Evolutionary conservation across 2,329 filamentous ascomycete genomes (phyloP), one percentile per base, ranked within the genome.

Genomic region (Paecilomyces dactylethromorphus): DNA sequence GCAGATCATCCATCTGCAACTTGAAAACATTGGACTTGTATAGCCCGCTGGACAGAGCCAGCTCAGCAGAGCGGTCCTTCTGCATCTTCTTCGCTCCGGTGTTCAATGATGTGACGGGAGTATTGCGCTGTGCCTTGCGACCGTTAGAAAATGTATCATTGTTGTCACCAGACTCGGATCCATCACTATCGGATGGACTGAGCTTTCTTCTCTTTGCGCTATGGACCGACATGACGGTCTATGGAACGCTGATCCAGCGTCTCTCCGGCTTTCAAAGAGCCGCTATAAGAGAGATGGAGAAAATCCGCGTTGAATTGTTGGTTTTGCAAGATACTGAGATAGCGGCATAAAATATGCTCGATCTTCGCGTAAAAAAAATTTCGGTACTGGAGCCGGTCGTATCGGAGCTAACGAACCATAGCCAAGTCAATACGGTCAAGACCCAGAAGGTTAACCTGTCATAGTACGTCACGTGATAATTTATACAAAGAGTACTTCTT

Each of bases 11-110:
- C 33, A 87, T 78, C 68, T 89, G 86, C 10, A 89, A 72, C 68
- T 87, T 87, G 75, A 89, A 88, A 58, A 87, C 76, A 68, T 81
- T 87, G 51, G 84, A 87, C 68, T 87, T 87, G 76, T 83, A 87
- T n/a, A 82, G 78, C 54, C 82, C 82, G 32, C 77, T 79, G 13
- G 75, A 68, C 63, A 71, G 63, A 31, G 72, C 71, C 54, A 74
- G 63, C 61, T 77, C 71, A 31, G 68, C 68, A 54, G 69, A 72
- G 24, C 64, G 66, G 54, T 65, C 66, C 61, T 63, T 64, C 53
- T 66, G 68, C 35, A 49, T 63, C 53, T 60, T 63, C 39, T 63
- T 65, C 11, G 29, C 58, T 24, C 61, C 56, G 32, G 58, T 60
- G 58, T 57, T 60, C 58, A 61, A 70, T 57, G 59, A 64, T 55